Evolutionary conservation across 2,329 filamentous ascomycete genomes (phyloP).

Genomic region (Pseudocercospora fuligena): DNA sequence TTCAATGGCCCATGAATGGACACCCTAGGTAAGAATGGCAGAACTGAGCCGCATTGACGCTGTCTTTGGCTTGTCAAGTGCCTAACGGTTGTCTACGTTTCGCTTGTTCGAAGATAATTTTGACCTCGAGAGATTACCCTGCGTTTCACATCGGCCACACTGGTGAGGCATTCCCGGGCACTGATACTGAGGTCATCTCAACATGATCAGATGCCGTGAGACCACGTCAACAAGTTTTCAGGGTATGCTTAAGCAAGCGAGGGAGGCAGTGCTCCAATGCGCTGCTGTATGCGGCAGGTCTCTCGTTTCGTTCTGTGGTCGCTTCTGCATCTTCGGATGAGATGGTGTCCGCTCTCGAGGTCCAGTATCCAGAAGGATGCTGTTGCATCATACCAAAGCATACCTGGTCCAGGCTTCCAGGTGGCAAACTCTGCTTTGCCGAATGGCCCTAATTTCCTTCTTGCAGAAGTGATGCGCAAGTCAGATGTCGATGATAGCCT

Average conservation of each 20-base stretch:
- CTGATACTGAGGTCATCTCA: constrained; percentile 9
- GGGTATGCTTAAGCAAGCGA: constrained; percentile 32
- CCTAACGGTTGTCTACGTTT: constrained; percentile 3
- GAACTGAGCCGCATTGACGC: constrained; percentile 7
- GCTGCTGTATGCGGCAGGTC: not conserved
- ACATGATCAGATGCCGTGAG: not conserved
- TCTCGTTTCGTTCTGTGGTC: not conserved
- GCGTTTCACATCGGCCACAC: constrained; percentile 29
- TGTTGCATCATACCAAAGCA: constrained; percentile 3
- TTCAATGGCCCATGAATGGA: constrained; percentile 10
- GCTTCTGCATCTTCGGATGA: not conserved
- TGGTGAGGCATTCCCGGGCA: constrained; percentile 14
- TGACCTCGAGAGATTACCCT: constrained; percentile 13
- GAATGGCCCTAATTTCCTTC: not conserved
- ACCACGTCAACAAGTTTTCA: constrained; percentile 14
- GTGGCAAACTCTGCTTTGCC: constrained; percentile 8
- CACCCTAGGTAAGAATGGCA: constrained; percentile 10
- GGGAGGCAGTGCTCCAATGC: constrained; percentile 28
- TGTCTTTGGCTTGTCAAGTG: constrained; percentile 12
- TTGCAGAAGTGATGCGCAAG: constrained; percentile 14
- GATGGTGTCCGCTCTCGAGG: not conserved
- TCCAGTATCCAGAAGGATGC: constrained; percentile 4
- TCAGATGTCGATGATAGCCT: constrained; percentile 24
- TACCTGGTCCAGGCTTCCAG: not conserved
- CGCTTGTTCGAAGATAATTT: constrained; percentile 7